Percentiles rank a stretch among this genome's conserved stretches.
These are phyloP conservation scores for Cenchrus americanus DNA, from an alignment of 176 grass and related monocot species.

Conservation along the genomic window DNA sequence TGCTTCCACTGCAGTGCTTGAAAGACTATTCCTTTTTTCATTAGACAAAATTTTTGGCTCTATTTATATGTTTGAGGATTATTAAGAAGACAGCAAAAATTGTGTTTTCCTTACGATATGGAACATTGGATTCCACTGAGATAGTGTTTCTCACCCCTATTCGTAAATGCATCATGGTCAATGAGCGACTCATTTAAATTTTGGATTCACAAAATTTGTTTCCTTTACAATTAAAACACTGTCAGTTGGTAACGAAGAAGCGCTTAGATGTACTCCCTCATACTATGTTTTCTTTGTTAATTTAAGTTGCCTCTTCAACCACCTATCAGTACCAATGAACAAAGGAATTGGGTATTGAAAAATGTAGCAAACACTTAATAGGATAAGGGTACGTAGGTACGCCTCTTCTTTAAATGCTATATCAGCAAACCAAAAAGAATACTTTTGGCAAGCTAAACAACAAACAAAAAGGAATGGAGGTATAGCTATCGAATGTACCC, in stretches of 20 bases:
- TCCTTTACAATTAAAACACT: background rate
- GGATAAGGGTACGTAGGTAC: background rate
- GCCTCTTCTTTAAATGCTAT: background rate
- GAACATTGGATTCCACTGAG: conserved; percentile 15
- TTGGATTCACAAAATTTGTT: background rate
- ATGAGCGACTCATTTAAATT: conserved; percentile 6
- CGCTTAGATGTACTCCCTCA: background rate
- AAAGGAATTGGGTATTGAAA: conserved; percentile 10
- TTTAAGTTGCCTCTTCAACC: background rate
- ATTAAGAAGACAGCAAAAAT: background rate
- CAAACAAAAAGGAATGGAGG: background rate
- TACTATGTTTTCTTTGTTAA: conserved; percentile 4
- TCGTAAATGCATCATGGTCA: background rate
- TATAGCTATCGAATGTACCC: background rate
- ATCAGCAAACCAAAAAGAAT: background rate
- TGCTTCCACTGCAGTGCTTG: background rate
- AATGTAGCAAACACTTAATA: conserved; percentile 1
- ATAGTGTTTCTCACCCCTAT: background rate
- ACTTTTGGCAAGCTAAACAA: background rate
- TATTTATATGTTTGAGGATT: background rate
- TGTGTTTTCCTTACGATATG: background rate
- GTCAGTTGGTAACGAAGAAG: background rate
- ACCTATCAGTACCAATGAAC: background rate
- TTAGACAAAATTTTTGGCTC: background rate
- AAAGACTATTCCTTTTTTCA: background rate